Conservation (phyloP, 169 alveolate species). For the Perkinsus marinus region DNA sequence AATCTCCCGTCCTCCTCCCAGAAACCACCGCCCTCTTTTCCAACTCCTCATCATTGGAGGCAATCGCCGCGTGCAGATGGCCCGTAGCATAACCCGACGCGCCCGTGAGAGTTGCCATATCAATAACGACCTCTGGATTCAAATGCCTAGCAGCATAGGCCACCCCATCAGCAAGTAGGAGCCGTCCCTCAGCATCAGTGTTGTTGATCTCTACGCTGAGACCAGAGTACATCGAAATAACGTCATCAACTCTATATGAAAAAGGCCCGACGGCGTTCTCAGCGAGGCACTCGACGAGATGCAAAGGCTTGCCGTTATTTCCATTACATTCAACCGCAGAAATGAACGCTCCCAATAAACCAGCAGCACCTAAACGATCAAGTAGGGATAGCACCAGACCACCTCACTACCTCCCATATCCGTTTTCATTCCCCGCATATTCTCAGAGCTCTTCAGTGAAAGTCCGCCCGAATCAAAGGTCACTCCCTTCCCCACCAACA, state of each 20-base stretch:
- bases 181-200: conserved; percentile 54
- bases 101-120: conserved; percentile 44
- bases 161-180: conserved; percentile 35
- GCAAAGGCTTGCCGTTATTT: not conserved
- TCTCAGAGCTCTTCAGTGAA: conserved; percentile 8
- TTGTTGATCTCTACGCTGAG: conserved; percentile 36
- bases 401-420: not conserved
- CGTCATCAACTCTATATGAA: conserved; percentile 9
- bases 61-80: not conserved
- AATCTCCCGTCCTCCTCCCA: not conserved
- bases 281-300: not conserved
- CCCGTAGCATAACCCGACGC: conserved; percentile 2
- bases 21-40: not conserved
- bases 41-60: not conserved
- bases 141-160: conserved; percentile 24
- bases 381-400: not conserved
- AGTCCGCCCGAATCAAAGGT: conserved; percentile 39
- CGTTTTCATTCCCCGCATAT: not conserved
- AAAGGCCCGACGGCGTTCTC: not conserved
- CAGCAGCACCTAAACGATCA: not conserved
- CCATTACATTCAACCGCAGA: not conserved
- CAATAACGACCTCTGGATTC: conserved; percentile 27
- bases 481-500: conserved; percentile 39
- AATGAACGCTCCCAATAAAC: not conserved
- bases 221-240: conserved; percentile 32